Evolutionary conservation across 345 rosid genomes (phyloP), one percentile per base, ranked within the genome.

Genomic region (Salix brachista): DNA sequence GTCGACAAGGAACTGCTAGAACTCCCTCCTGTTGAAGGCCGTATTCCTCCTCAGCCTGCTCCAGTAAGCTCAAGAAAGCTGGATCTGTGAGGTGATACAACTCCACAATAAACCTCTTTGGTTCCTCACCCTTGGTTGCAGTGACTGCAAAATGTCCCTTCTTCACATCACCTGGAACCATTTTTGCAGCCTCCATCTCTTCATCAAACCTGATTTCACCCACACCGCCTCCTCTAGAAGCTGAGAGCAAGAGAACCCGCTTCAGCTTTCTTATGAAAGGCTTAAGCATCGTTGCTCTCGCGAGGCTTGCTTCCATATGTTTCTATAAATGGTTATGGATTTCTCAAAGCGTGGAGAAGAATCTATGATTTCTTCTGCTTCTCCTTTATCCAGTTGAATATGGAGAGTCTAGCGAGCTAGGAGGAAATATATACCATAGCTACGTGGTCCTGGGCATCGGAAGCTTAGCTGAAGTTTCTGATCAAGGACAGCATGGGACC

Each of bases 61-160:
- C 79, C n/a, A 92, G 80, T 71, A 89, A 54, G 42, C 72, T 84
- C 82, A 81, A 64, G 76, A 90, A 89, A 70, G 77, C 87, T 37
- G 92, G 90, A 71, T 79, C 79, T 41, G 65, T 80, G 56, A 89
- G 85, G 67, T 44, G 75, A 69, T 76, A 58, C 67, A 91, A 71
- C 74, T 89, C 86, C 78, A 91, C 77, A 60, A 86, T 61, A 78
- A 91, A 91, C 86, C 90, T 87, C 79, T 78, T 81, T 30, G 82
- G 79, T 68, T 78, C 73, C 30, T 82, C 90, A 58, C 85, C 91
- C 80, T 85, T 75, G 36, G 71, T 81, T 10, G 87, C 82, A 76
- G 76, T 81, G 18, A 87, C 88, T 21, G 87, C 90, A 74, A 87
- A 84, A 46, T 88, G 86, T 18, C 91, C 90, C 74, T 83, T 73